Percentiles rank a stretch among this genome's conserved stretches.
phyloP scores from a whole-genome alignment of 2,329 filamentous ascomycete genomes.

The Paecilomyces formosus region DNA sequence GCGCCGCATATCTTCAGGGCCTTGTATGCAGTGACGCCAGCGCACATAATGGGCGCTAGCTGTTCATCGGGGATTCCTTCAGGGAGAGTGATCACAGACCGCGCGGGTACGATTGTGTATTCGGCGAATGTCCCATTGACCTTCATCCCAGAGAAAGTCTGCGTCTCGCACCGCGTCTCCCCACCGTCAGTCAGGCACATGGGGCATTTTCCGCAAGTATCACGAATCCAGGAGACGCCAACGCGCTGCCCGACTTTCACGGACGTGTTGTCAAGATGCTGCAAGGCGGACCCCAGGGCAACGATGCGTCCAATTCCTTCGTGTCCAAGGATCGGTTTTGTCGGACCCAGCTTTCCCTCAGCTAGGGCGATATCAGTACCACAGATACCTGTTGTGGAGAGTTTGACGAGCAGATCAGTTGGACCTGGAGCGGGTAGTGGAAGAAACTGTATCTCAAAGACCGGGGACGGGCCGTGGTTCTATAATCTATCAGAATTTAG shows the following conservation, averaged over 20 bases:
- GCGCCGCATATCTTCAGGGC: constrained; percentile 27
- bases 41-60: constrained; percentile 37
- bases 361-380: not conserved
- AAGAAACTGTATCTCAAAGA: not conserved
- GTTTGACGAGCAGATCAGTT: not conserved
- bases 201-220: not conserved
- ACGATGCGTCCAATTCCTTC: not conserved
- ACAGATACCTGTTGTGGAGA: not conserved
- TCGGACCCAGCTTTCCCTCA: not conserved
- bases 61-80: constrained; percentile 26
- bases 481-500: no score
- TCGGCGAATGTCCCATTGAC: not conserved
- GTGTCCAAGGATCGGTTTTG: not conserved
- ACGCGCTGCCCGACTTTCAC: not conserved
- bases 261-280: not conserved
- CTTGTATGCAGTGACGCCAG: constrained; percentile 39
- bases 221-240: not conserved
- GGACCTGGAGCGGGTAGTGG: not conserved
- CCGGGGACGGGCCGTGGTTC: no score
- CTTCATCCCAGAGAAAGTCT: not conserved
- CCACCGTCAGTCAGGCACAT: not conserved
- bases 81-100: constrained; percentile 13
- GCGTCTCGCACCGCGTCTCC: not conserved
- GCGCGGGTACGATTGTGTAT: not conserved
- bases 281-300: not conserved